Evolutionary conservation across 345 rosid genomes (phyloP).

Genomic region (Chamaenerion angustifolium): DNA sequence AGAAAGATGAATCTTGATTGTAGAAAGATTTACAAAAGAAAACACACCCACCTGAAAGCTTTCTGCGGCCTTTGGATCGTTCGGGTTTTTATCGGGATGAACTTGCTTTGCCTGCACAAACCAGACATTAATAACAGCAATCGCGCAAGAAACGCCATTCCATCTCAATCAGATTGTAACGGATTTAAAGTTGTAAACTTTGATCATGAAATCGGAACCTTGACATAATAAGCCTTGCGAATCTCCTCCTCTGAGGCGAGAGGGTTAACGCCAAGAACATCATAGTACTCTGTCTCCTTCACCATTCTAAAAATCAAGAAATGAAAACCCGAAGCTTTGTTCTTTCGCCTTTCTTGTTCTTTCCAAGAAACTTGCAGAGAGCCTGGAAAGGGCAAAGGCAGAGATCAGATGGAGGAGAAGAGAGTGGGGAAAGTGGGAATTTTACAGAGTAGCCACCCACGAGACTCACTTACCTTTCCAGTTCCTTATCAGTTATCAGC

Average conservation of each 20-base stretch:
- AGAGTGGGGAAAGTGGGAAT: slow-evolving; percentile 5
- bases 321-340: not conserved
- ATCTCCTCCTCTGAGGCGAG: slow-evolving; percentile 57
- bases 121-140: not conserved
- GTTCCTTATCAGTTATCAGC: slow-evolving; percentile 21
- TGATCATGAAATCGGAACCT: slow-evolving; percentile 18
- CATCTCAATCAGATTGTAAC: not conserved
- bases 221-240: slow-evolving; percentile 61
- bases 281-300: slow-evolving; percentile 61
- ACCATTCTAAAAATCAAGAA: slow-evolving; percentile 22
- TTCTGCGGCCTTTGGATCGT: slow-evolving; percentile 61
- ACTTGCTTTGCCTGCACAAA: slow-evolving; percentile 58
- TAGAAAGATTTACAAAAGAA: not conserved
- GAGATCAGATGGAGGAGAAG: slow-evolving; percentile 3
- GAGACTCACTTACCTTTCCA: slow-evolving; percentile 44
- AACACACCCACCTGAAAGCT: slow-evolving; percentile 40
- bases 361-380: not conserved
- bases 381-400: slow-evolving; percentile 7
- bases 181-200: not conserved
- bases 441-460: slow-evolving; percentile 13
- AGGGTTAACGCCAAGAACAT: slow-evolving; percentile 45
- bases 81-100: slow-evolving; percentile 70
- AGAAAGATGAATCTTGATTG: not conserved
- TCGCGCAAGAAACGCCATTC: not conserved
- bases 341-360: not conserved